Conservation (phyloP, 2,329 filamentous ascomycete genomes). For the Zymoseptoria brevis region DNA sequence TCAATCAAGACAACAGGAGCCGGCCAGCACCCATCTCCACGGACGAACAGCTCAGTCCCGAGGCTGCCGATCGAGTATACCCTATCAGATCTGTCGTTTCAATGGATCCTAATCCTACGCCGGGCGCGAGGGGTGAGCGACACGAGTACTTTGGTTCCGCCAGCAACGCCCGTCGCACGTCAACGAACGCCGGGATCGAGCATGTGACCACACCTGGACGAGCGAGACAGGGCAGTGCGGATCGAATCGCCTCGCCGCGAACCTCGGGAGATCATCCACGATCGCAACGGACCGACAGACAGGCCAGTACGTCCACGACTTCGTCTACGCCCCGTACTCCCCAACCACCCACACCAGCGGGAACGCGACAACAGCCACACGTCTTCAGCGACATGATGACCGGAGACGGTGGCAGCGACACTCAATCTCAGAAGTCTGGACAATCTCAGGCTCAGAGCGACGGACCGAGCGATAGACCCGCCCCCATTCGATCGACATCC, state of each 20-base stretch:
- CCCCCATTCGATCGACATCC: slow-evolving; percentile 26
- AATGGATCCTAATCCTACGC: slow-evolving; percentile 50
- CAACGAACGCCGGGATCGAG: slow-evolving; percentile 1
- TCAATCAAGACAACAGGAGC: neutral
- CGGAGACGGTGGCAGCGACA: slow-evolving; percentile 10
- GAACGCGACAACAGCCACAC: slow-evolving; percentile 5
- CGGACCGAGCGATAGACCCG: slow-evolving; percentile 19
- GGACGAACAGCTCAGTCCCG: slow-evolving; percentile 32
- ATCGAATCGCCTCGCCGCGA: slow-evolving; percentile 3
- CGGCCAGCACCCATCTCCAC: neutral
- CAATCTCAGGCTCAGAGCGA: slow-evolving; percentile 6
- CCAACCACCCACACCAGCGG: neutral
- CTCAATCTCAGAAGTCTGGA: neutral
- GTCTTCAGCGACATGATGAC: slow-evolving; percentile 16
- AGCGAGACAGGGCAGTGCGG: slow-evolving; percentile 8
- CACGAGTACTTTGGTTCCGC: slow-evolving; percentile 32
- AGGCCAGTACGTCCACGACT: neutral
- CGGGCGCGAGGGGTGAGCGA: slow-evolving; percentile 11
- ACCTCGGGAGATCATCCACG: neutral
- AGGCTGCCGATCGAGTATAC: slow-evolving; percentile 57
- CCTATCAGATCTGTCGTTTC: slow-evolving; percentile 75
- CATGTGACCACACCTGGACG: neutral
- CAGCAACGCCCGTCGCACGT: slow-evolving; percentile 16
- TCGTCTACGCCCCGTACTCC: neutral
- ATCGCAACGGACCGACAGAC: neutral